Base-by-base conservation (phyloP, 75 land plant genomes). In the Selaginella tamariscina region DNA sequence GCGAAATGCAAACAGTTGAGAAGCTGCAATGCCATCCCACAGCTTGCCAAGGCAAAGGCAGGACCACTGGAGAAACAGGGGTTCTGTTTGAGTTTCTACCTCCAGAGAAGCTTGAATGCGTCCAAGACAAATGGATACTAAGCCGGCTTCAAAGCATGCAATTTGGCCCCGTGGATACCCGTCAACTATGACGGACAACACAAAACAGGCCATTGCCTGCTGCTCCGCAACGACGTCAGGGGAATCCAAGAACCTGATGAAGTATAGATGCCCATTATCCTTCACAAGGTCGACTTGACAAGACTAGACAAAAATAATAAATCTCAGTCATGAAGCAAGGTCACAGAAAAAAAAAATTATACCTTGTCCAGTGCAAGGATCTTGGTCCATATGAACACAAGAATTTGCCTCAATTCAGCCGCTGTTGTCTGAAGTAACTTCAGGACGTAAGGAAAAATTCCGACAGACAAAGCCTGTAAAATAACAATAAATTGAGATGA, bases 301-400 rank as follows among this genome's bases (percentile, higher is more conserved):
- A 9, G 98, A 93, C 98, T 93, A 77, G 56, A 13, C 66, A 30
- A 11, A 65, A 59, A 21, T 2, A 59, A 21, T 5, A 59, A 23
- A 26, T 9, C 26, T 24, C 0, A 63, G 66, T 54, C 11, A 1
- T 24, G 1, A 68, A 24, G 20, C 27, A 27, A 1, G 24, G 21
- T 27, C 2, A 0, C 0, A 11, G 20, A 2, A 20, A n/a, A 68
- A 68, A 2, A 28, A 56, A 27, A 22, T 21, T 2, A 29, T 81
- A 92, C 97, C 97, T 89, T 92, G 74, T 89, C 97, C 67, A 89
- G 85, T 24, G 97, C 97, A 56, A 92, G 86, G 30, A 92, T 92
- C 57, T 92, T 92, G 32, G 97, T 89, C 97, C 97, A 92, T 31
- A 92, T 92, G 59, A 92, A 92, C 9, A 92, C 96, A 74, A 92